These are phyloP conservation scores for Epichloe bromicola DNA, from an alignment of 2,329 filamentous ascomycete species.

Conservation along the genomic window DNA sequence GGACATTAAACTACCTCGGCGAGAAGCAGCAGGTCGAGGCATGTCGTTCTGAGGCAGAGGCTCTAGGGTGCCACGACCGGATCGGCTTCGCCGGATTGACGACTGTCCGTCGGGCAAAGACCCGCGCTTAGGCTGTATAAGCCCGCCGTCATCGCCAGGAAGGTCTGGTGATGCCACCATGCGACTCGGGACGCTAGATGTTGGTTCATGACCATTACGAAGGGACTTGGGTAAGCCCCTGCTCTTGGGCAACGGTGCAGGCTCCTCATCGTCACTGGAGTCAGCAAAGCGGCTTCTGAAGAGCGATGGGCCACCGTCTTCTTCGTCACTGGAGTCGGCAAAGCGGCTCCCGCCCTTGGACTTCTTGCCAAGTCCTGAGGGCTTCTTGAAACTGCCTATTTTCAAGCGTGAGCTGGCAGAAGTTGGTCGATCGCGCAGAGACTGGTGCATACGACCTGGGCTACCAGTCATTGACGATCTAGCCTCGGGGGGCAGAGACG, in stretches of 20 bases:
- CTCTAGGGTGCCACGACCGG: conserved; percentile 26
- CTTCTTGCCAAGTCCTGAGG: conserved; percentile 27
- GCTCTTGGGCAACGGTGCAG: conserved; percentile 9
- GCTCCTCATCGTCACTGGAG: conserved; percentile 12
- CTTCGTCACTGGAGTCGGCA: conserved; percentile 51
- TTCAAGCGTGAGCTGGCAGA: conserved; percentile 26
- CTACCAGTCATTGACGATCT: conserved; percentile 10
- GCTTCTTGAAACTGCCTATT: conserved; percentile 26
- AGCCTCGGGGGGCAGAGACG: conserved; percentile 24
- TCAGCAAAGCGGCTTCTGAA: conserved; percentile 47
- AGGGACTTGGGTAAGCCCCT: conserved; percentile 23
- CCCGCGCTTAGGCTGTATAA: conserved; percentile 10
- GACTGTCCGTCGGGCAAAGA: conserved; percentile 7
- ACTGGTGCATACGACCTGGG: conserved; percentile 28
- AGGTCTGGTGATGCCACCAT: conserved; percentile 39
- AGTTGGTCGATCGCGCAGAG: conserved; percentile 26
- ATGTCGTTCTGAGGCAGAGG: conserved; percentile 10
- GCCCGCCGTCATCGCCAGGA: conserved; percentile 45
- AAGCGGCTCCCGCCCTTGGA: conserved; percentile 36
- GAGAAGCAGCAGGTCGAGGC: conserved; percentile 8
- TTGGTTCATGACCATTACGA: conserved; percentile 12
- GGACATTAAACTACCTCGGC: conserved; percentile 40
- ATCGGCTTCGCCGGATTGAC: conserved; percentile 26
- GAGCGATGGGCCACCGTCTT: conserved; percentile 19
- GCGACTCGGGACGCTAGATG: not conserved